Base-by-base conservation (phyloP, 768 basidiomycete genomes). In the Lactarius hatsudake region DNA sequence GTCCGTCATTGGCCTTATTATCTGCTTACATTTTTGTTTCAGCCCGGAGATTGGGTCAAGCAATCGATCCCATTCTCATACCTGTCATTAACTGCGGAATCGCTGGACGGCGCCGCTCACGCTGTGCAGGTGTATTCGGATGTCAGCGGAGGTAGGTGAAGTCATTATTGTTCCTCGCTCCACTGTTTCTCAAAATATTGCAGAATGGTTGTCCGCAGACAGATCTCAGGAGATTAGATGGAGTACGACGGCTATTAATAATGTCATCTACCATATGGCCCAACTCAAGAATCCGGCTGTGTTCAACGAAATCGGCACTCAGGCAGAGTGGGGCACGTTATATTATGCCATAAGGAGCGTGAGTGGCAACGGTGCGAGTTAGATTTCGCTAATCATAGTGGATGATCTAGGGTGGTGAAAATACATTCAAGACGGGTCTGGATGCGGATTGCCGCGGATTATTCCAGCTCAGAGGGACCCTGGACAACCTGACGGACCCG, bases 31-130 rank as follows among this genome's bases (percentile, higher is more conserved):
- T 32, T 38, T 53, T 51, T 30, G 34, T 36, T 1, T 28, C 17
- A 79, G 77, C 78, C 79, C 0, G 71, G 72, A 13, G 76, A 81
- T 69, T 75, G 76, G 63, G 76, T 78, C 55, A 72, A 72, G 28
- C 78, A 79, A 63, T 80, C 80, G 1, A 61, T 81, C 4, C 79
- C 80, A 5, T 80, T 80, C 71, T 76, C 79, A 12, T 81, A 81
- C 61, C 55, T 81, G n/a, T 69, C 74, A 9, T 63, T 81, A 6
- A 68, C 72, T 8, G 78, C 74, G 5, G 45, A 34, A 5, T 71
- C 79, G 0, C 67, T 71, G 20, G 79, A 81, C 62, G 76, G 75
- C 9, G 66, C 65, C 15, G 34, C 73, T 18, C 80, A 81, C 62
- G 12, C 43, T 20, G 75, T 79, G 9, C 76, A 80, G 62, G 71